Conservation (phyloP, 495 filamentous ascomycete species). For the Penicillium waksmanii region DNA sequence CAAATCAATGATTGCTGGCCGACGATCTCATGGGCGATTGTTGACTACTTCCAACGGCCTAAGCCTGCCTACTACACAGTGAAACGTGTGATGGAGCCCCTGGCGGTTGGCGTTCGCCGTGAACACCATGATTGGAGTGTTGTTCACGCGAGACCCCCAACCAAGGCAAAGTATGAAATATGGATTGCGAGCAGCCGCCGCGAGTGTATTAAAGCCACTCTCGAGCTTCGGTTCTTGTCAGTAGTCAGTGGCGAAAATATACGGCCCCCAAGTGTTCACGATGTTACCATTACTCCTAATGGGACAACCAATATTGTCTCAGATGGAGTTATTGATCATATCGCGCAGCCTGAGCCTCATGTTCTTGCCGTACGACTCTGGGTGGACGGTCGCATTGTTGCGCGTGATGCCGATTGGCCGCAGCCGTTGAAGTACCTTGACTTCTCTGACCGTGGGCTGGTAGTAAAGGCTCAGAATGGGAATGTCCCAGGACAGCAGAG, state of each 20-base stretch:
- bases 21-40: constrained; percentile 83
- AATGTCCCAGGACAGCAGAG: not conserved
- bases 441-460: constrained; percentile 3
- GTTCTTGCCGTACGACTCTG: constrained; percentile 1
- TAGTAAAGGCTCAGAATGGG: not conserved
- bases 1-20: constrained; percentile 99
- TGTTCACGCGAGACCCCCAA: constrained; percentile 61
- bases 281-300: constrained; percentile 66
- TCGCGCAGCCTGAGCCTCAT: not conserved
- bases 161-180: constrained; percentile 67
- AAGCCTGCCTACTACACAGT: constrained; percentile 91
- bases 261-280: constrained; percentile 53
- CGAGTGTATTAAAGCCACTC: constrained; percentile 56
- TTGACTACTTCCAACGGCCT: constrained; percentile 82
- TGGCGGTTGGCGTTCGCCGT: constrained; percentile 76
- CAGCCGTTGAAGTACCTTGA: constrained; percentile 4
- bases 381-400: not conserved
- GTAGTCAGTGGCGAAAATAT: constrained; percentile 70
- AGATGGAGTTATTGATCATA: constrained; percentile 4
- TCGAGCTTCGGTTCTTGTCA: constrained; percentile 76
- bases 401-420: constrained; percentile 2
- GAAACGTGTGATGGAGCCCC: constrained; percentile 74
- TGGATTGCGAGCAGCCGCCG: constrained; percentile 76
- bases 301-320: constrained; percentile 71
- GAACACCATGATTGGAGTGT: constrained; percentile 66